These are phyloP conservation scores for Leishmania martiniquensis DNA, from an alignment of 208 protist species.

Conservation along the genomic window DNA sequence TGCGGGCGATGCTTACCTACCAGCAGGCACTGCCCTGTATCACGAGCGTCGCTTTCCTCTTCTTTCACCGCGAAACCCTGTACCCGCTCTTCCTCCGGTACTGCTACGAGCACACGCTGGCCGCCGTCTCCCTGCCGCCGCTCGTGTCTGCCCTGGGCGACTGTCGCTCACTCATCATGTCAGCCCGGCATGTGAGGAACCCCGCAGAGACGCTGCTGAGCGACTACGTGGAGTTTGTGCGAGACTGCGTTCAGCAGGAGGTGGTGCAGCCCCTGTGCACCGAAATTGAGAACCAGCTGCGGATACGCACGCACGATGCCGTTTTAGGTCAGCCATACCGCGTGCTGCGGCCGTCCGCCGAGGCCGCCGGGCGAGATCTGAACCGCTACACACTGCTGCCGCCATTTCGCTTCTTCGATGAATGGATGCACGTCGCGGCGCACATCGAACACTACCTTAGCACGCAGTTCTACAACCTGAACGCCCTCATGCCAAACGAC, in stretches of 20 bases:
- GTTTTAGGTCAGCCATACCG: conserved; percentile 52
- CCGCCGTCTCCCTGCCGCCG: conserved; percentile 64
- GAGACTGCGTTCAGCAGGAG: conserved; percentile 46
- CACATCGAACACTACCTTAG: conserved; percentile 95
- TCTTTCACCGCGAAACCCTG: conserved; percentile 85
- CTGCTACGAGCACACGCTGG: conserved; percentile 72
- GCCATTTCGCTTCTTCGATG: conserved; percentile 86
- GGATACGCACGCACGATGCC: conserved; percentile 91
- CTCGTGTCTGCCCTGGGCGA: conserved; percentile 82
- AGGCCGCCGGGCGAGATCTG: conserved; percentile 48
- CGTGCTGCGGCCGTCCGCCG: conserved; percentile 15
- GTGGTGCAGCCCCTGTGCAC: conserved; percentile 77
- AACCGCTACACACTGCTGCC: conserved; percentile 78
- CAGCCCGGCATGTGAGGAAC: conserved; percentile 28
- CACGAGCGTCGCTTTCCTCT: conserved; percentile 90
- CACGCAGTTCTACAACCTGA: conserved; percentile 97
- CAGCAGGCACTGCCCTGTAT: conserved; percentile 44
- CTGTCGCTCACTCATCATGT: conserved; percentile 41
- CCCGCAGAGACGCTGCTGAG: conserved; percentile 36
- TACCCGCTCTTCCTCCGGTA: conserved; percentile 84
- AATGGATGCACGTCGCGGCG: conserved; percentile 73
- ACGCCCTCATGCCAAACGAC: conserved; percentile 94
- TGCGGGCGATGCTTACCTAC: conserved; percentile 72
- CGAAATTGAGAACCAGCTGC: conserved; percentile 95
- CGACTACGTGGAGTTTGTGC: conserved; percentile 65